Evolutionary conservation across 2,329 filamentous ascomycete species (phyloP), one percentile per base, ranked within the genome.

Genomic region (Chaetomium sp.): DNA sequence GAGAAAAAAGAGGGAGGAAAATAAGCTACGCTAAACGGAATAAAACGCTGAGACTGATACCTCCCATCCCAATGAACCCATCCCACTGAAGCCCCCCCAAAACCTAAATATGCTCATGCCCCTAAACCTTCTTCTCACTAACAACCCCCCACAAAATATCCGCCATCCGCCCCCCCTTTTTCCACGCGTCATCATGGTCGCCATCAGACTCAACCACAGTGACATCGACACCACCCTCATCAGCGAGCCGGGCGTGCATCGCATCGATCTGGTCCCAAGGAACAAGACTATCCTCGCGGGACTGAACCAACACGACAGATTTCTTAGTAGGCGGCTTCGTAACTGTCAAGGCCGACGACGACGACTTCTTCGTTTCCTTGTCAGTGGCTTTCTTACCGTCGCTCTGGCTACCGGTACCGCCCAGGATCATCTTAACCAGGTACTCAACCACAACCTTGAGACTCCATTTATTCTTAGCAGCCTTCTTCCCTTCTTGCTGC

Each of bases 141-240:
- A 64, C 37, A n/a, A 68, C 65, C 51, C 68, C 62, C n/a, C 63
- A 62, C 43, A 80, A 66, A 14, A 80, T 68, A 51, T 70, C 70
- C 34, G 79, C 81, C 49, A 87, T 67, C 61, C 83, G 78, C 37
- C 67, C 66, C 12, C 85, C 85, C 56, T 80, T 75, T 65, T 79
- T 66, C 82, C 84, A 87, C 2, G 86, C 72, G 60, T 79, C 77
- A 68, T 88, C 80, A 68, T 90, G 87, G 40, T 73, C 74, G 4
- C 82, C 86, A 7, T 67, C 69, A 51, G 85, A 65, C 62, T 81
- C 75, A 59, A 68, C 73, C 37, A 69, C 69, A 67, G 69, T 59
- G 27, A 76, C 35, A 4, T 57, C 44, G 58, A 64, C 65, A 58
- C 58, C 63, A 59, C 62, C 74, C 52, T 76, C 69, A 32, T 73